Evolutionary conservation across 108 stramenopile genomes (phyloP), one percentile per base, ranked within the genome.

Genomic region (Discostella stelligeroides): DNA sequence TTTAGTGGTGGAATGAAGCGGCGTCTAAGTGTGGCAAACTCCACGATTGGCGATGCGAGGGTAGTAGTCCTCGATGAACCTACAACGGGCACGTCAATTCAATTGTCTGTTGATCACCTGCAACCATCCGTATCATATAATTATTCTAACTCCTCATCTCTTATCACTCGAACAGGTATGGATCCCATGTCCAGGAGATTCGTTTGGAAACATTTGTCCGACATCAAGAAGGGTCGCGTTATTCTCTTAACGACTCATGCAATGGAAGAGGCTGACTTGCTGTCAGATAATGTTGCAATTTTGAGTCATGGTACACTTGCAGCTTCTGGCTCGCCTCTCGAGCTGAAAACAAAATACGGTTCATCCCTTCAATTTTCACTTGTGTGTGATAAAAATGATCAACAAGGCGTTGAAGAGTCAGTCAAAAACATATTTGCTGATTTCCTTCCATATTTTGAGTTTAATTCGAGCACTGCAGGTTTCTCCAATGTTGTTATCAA

Each of bases 221-320:
- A 49, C 30, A 65, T 72, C 47, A 82, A 85, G 48, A 63, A 68
- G 29, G 91, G 82, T 4, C 57, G 94, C 21, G 86, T 87, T 45
- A 78, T 95, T 37, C 55, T 98, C 15, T 76, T 98, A 10, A 95
- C 97, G 14, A 98, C 97, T 20, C 97, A 98, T 66, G 92, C 89
- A 50, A 97, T 96, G 95, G 95, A 96, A 68, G 97, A 98, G 72
- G 97, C 97, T 4, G 96, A 98, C 47, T 58, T 94, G 29, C 65
- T 98, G 8, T 91, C 94, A 7, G 96, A 98, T 73, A 70, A 87
- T 43, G 91, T 97, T 42, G 93, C 87, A 37, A 91, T 98, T 63
- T 76, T 96, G 82, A 66, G 80, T n/a, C 60, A 85, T 13, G 97
- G 97, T 0, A 43, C 73, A 25, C 71, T 87, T 43, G 84, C 77